Evolutionary conservation across 495 filamentous ascomycete genomes (phyloP).

Genomic region (Echria macrotheca): DNA sequence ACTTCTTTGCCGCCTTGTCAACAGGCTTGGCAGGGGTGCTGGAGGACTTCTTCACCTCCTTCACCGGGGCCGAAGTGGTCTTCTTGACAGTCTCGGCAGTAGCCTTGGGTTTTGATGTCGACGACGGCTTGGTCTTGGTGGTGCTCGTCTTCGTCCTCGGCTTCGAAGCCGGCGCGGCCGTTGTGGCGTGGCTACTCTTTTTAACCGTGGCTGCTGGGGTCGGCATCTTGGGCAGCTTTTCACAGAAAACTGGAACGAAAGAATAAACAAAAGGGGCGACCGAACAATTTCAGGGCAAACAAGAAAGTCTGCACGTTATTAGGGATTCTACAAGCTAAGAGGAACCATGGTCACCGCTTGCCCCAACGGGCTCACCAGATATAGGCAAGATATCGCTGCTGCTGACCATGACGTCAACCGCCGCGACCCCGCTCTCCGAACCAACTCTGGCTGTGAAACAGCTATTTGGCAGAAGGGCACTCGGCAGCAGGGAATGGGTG

Average conservation of each 20-base stretch:
- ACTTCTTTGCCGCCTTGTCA: conserved; percentile 2
- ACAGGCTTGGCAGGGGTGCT: conserved; percentile 1
- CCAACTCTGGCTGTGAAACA: not conserved
- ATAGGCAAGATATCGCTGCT: not conserved
- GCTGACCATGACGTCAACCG: conserved; percentile 10
- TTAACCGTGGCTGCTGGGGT: too few species aligned
- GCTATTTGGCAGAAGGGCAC: not conserved
- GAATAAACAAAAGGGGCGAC: too few species aligned
- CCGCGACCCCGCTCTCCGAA: conserved; percentile 2
- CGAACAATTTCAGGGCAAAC: not conserved
- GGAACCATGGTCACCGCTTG: too few species aligned
- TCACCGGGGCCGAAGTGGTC: not conserved
- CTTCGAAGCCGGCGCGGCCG: too few species aligned
- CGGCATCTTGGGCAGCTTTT: too few species aligned
- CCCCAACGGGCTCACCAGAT: conserved; percentile 3
- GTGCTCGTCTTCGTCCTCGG: too few species aligned
- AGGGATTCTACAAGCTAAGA: too few species aligned
- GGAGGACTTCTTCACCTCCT: not conserved
- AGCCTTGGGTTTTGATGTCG: not conserved
- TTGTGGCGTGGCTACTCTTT: too few species aligned
- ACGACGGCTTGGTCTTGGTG: conserved; percentile 8
- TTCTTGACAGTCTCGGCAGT: conserved; percentile 1
- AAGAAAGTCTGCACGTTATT: too few species aligned
- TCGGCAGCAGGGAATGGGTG: not conserved
- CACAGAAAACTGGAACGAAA: too few species aligned